These are phyloP conservation scores for Fraxinus sp. DNA, from an alignment of 305 asterid species.

Conservation along the genomic window DNA sequence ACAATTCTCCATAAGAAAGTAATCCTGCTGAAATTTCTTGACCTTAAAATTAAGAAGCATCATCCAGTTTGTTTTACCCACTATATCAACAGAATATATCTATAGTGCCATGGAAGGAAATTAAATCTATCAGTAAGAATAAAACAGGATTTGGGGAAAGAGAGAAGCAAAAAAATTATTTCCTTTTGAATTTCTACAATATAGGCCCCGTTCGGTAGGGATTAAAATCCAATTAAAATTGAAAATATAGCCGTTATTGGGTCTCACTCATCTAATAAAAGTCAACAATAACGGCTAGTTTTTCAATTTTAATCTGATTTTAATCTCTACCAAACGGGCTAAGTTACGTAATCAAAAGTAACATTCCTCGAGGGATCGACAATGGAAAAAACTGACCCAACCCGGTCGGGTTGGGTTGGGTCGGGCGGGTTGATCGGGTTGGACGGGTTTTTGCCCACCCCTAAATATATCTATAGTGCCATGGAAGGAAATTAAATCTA, in stretches of 20 bases:
- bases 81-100: background rate
- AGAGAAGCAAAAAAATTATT: background rate
- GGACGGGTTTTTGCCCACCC: no score
- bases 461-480: background rate
- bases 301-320: no score
- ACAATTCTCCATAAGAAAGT: background rate
- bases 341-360: no score
- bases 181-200: background rate
- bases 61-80: background rate
- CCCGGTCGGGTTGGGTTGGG: no score
- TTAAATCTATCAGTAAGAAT: background rate
- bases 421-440: no score
- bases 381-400: no score
- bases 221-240: no score
- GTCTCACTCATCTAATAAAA: no score
- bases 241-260: no score
- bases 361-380: no score
- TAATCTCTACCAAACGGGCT: no score
- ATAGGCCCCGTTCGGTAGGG: background rate
- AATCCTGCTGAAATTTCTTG: background rate
- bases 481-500: background rate
- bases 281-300: no score
- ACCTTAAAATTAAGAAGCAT: conserved; percentile 1
- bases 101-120: background rate
- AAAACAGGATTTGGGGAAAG: background rate